Conservation (phyloP, 2,329 filamentous ascomycete species). For the Talaromyces marneffei region DNA sequence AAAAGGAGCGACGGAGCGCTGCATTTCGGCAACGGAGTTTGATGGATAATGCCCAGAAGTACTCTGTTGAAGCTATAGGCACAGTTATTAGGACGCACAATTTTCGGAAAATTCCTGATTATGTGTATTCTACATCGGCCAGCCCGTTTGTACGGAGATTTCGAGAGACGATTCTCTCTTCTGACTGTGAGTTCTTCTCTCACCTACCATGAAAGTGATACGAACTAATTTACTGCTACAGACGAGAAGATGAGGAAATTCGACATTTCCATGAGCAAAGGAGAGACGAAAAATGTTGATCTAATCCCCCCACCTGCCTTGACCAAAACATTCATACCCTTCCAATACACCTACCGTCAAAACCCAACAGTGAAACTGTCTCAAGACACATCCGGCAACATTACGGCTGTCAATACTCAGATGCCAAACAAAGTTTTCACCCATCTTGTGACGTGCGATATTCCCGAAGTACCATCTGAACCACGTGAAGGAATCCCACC, state of each 20-base stretch:
- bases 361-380: constrained; percentile 68
- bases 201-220: not conserved
- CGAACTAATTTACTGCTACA: constrained; percentile 21
- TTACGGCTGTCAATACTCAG: constrained; percentile 53
- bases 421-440: constrained; percentile 55
- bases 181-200: constrained; percentile 55
- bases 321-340: constrained; percentile 66
- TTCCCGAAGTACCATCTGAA: constrained; percentile 55
- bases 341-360: constrained; percentile 70
- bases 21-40: constrained; percentile 42
- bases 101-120: constrained; percentile 81
- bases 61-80: constrained; percentile 65
- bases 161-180: constrained; percentile 63
- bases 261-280: constrained; percentile 58
- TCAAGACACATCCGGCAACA: constrained; percentile 53
- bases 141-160: constrained; percentile 67
- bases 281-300: constrained; percentile 56
- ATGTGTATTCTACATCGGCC: constrained; percentile 68
- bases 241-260: constrained; percentile 59
- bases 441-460: constrained; percentile 56
- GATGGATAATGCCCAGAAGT: constrained; percentile 63
- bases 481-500: constrained; percentile 53
- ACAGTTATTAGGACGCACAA: constrained; percentile 74
- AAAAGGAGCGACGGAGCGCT: constrained; percentile 13
- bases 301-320: constrained; percentile 76